Conservation (phyloP, 1,284 basidiomycete genomes). For the Gomphus bonarii region DNA sequence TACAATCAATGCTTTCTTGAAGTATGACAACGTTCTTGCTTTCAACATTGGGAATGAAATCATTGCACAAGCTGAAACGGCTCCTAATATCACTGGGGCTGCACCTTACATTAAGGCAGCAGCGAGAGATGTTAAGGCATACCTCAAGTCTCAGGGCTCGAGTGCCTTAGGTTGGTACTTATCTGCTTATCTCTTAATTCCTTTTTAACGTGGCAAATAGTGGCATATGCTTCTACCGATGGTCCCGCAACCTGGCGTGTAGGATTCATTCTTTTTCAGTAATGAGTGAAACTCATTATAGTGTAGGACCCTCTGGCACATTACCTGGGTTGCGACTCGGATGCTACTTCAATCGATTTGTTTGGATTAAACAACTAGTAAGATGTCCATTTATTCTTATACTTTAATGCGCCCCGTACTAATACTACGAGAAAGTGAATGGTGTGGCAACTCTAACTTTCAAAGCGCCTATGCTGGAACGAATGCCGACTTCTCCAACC, state of each 20-base stretch:
- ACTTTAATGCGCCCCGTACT: slow-evolving; percentile 9
- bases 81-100: slow-evolving; percentile 45
- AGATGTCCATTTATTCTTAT: slow-evolving; percentile 16
- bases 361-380: slow-evolving; percentile 78
- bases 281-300: background rate
- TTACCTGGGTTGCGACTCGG: slow-evolving; percentile 77
- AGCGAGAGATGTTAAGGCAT: slow-evolving; percentile 79
- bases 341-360: slow-evolving; percentile 64
- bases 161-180: slow-evolving; percentile 33
- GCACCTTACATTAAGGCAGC: slow-evolving; percentile 86
- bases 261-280: background rate
- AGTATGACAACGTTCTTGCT: slow-evolving; percentile 78
- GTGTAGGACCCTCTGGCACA: slow-evolving; percentile 48
- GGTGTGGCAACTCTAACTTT: slow-evolving; percentile 62
- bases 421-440: slow-evolving; percentile 38
- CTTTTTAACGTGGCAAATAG: slow-evolving; percentile 16
- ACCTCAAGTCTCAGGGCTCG: slow-evolving; percentile 63
- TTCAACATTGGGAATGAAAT: slow-evolving; percentile 90
- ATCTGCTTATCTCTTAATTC: background rate
- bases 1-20: slow-evolving; percentile 71
- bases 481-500: slow-evolving; percentile 30
- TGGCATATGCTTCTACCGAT: slow-evolving; percentile 83
- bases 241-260: slow-evolving; percentile 54
- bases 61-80: slow-evolving; percentile 33
- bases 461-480: slow-evolving; percentile 41